Percentiles rank a stretch among this genome's conserved stretches.
Evolutionary conservation across 768 basidiomycete species (phyloP).

Genomic region (Leccinum subgranulosum): DNA sequence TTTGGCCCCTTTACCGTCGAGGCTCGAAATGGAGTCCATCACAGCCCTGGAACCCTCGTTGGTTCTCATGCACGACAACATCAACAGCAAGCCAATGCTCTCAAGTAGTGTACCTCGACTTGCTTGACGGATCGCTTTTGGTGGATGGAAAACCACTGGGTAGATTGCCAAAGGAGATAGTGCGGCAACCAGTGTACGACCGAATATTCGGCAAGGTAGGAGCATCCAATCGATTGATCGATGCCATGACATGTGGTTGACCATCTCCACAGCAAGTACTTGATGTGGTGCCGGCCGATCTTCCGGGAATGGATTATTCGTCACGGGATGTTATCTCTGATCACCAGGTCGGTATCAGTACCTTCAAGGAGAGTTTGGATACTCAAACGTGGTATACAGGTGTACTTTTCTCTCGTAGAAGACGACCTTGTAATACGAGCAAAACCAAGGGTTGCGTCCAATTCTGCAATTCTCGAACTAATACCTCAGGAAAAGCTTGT

Average conservation of each 20-base stretch:
- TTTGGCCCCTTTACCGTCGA: background rate
- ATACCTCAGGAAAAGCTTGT: constrained; percentile 21
- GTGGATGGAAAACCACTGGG: constrained; percentile 25
- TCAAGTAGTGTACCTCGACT: constrained; percentile 21
- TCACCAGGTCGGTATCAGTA: constrained; percentile 15
- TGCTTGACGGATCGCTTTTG: constrained; percentile 23
- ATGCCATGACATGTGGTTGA: background rate
- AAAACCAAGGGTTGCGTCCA: background rate
- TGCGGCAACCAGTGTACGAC: constrained; percentile 15
- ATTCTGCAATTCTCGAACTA: background rate
- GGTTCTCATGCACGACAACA: constrained; percentile 19
- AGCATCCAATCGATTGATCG: background rate
- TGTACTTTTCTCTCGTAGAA: constrained; percentile 20
- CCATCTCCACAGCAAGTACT: constrained; percentile 10
- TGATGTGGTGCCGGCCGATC: constrained; percentile 17
- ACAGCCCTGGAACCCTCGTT: constrained; percentile 5
- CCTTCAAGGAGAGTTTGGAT: background rate
- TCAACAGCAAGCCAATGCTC: constrained; percentile 3
- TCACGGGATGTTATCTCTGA: constrained; percentile 14
- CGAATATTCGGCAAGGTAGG: constrained; percentile 21
- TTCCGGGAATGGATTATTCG: constrained; percentile 23
- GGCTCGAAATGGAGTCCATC: background rate
- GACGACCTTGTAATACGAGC: constrained; percentile 20
- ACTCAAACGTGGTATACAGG: constrained; percentile 1
- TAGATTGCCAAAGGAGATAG: constrained; percentile 18